A percentile compares a stretch with the other conserved stretches of the same genome.
phyloP scores from a whole-genome alignment of 345 rosid genomes.

The Aegle marmelos region DNA sequence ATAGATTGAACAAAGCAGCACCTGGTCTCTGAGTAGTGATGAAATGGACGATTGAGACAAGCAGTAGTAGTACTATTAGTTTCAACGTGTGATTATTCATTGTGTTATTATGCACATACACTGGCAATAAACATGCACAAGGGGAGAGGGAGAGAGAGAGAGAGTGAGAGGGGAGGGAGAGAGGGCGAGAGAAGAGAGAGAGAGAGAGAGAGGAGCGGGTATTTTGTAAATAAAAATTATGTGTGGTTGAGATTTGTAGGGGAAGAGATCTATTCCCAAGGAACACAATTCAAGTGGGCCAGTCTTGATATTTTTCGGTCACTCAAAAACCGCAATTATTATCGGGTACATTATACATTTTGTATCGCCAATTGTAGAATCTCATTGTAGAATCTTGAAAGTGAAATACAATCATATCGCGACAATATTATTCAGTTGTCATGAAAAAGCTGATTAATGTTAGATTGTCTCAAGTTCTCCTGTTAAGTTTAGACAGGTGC shows the following conservation, averaged over 20 bases:
- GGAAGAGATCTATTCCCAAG: neutral
- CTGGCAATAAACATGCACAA: neutral
- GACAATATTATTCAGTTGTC: neutral
- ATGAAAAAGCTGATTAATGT: neutral
- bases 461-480: too few species aligned
- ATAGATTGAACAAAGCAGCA: neutral
- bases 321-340: neutral
- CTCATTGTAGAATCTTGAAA: neutral
- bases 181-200: neutral
- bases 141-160: neutral
- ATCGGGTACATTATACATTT: neutral
- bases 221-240: neutral
- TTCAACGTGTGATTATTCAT: slow-evolving; percentile 1
- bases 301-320: slow-evolving; percentile 1
- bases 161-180: neutral
- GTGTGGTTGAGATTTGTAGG: slow-evolving; percentile 23
- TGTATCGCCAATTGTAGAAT: neutral
- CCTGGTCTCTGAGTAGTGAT: slow-evolving; percentile 13
- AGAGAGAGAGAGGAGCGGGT: neutral
- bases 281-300: slow-evolving; percentile 3
- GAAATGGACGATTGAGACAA: slow-evolving; percentile 13
- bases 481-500: neutral
- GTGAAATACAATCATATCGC: neutral
- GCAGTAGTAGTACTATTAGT: neutral
- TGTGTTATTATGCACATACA: neutral